Evolutionary conservation across 768 basidiomycete species (phyloP).

Genomic region (Boletus speciosus): DNA sequence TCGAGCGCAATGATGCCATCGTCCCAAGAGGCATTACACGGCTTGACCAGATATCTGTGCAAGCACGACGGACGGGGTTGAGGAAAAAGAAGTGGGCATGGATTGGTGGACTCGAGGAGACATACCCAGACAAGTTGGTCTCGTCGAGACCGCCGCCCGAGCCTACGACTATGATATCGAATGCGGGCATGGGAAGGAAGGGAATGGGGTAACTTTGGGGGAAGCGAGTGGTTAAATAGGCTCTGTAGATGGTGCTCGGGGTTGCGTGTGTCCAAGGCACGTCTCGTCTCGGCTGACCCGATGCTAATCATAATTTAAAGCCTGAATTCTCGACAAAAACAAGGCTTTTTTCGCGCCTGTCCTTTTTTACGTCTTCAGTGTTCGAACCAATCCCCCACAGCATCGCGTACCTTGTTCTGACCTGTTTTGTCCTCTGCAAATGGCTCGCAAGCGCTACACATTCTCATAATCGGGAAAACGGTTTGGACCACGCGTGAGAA

Average conservation of each 20-base stretch:
- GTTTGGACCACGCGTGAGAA: conserved; percentile 15
- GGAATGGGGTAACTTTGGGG: neutral
- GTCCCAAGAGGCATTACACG: conserved; percentile 60
- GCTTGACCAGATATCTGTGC: conserved; percentile 84
- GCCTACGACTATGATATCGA: conserved; percentile 77
- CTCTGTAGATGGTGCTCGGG: neutral
- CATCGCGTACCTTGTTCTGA: conserved; percentile 9
- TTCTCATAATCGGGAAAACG: conserved; percentile 17
- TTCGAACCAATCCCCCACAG: conserved; percentile 1
- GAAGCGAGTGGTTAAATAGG: neutral
- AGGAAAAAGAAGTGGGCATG: neutral
- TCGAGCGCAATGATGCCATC: conserved; percentile 84
- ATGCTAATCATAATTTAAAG: neutral
- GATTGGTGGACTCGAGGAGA: conserved; percentile 5
- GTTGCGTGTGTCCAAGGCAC: conserved; percentile 17
- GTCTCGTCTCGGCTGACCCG: conserved; percentile 18
- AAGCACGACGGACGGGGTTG: conserved; percentile 8
- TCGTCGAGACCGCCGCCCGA: conserved; percentile 90
- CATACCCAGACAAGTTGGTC: conserved; percentile 83
- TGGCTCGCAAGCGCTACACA: neutral
- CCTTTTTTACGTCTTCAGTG: neutral
- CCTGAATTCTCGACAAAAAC: neutral
- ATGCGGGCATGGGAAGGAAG: conserved; percentile 39
- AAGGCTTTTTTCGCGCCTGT: neutral
- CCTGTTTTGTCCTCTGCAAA: neutral